Evolutionary conservation across 1,139 yeast genomes (phyloP).

Genomic region (Candida sp.): DNA sequence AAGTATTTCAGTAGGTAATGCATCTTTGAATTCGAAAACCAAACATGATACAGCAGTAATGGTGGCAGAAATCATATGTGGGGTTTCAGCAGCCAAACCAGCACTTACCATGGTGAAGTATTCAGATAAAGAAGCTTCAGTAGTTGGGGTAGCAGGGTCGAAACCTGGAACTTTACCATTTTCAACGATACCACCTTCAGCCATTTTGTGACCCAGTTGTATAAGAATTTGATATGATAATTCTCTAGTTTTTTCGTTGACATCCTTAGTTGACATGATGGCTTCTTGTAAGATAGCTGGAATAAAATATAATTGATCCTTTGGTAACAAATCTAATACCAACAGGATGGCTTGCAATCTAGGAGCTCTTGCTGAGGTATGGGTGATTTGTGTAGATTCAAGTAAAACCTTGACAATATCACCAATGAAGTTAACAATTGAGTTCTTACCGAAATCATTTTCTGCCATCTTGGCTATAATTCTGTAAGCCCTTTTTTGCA

Average conservation of each 20-base stretch:
- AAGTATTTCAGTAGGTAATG: conserved; percentile 52
- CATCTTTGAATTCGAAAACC: conserved; percentile 78
- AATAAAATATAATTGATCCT: conserved; percentile 64
- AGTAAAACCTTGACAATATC: conserved; percentile 63
- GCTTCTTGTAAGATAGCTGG: conserved; percentile 85
- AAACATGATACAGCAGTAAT: conserved; percentile 87
- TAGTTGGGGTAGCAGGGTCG: conserved; percentile 56
- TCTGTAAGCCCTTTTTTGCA: conserved; percentile 91
- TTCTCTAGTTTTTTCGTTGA: conserved; percentile 87
- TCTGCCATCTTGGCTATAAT: conserved; percentile 70
- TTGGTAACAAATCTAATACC: conserved; percentile 59
- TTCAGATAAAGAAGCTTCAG: conserved; percentile 72
- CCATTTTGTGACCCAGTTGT: conserved; percentile 79
- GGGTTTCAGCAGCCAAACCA: conserved; percentile 90
- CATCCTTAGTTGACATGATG: conserved; percentile 89
- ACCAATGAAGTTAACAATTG: conserved; percentile 47
- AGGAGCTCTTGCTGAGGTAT: conserved; percentile 76
- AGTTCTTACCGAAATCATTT: conserved; percentile 57
- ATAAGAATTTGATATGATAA: conserved; percentile 74
- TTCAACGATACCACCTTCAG: conserved; percentile 64
- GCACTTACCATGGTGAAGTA: conserved; percentile 93
- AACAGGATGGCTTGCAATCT: conserved; percentile 67
- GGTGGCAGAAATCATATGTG: conserved; percentile 96
- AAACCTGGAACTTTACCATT: conserved; percentile 69
- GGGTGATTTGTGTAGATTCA: conserved; percentile 56